Evolutionary conservation across 345 rosid species (phyloP).

Genomic region (Linum tenue): DNA sequence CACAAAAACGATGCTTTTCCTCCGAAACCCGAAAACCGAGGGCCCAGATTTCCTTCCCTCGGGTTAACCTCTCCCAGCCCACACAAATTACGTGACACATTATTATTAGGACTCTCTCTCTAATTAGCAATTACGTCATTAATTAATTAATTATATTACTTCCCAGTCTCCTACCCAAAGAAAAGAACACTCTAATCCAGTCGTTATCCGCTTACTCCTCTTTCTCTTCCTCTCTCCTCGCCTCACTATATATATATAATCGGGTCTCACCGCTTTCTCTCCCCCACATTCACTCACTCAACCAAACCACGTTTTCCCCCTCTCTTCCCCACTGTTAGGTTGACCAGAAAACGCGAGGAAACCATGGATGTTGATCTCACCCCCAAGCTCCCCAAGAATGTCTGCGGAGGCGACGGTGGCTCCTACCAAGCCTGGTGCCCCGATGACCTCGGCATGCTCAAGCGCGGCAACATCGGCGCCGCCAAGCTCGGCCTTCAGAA

Average conservation of each 20-base stretch:
- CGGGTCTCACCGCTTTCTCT: too few relatives aligned
- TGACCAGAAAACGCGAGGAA: neutral
- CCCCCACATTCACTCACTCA: too few relatives aligned
- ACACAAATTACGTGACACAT: neutral
- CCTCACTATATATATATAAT: too few relatives aligned
- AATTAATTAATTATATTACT: too few relatives aligned
- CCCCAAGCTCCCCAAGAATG: slow-evolving; percentile 15
- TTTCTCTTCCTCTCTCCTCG: neutral
- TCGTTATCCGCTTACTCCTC: neutral
- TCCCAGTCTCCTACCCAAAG: too few relatives aligned
- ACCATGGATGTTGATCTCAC: slow-evolving; percentile 22
- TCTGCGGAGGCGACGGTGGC: slow-evolving; percentile 27
- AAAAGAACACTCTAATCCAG: neutral
- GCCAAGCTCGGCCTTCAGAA: slow-evolving; percentile 23
- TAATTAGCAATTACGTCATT: too few relatives aligned
- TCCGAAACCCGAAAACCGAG: neutral
- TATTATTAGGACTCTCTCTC: neutral
- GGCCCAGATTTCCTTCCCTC: neutral
- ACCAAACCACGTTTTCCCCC: neutral
- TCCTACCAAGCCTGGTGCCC: slow-evolving; percentile 27
- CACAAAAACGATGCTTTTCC: neutral
- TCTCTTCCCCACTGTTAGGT: neutral
- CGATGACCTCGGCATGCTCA: slow-evolving; percentile 18
- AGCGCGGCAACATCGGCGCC: slow-evolving; percentile 19
- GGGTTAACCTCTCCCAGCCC: neutral